Evolutionary conservation across 108 stramenopile genomes (phyloP).

Genomic region (Mayamaea pseudoterrestris): DNA sequence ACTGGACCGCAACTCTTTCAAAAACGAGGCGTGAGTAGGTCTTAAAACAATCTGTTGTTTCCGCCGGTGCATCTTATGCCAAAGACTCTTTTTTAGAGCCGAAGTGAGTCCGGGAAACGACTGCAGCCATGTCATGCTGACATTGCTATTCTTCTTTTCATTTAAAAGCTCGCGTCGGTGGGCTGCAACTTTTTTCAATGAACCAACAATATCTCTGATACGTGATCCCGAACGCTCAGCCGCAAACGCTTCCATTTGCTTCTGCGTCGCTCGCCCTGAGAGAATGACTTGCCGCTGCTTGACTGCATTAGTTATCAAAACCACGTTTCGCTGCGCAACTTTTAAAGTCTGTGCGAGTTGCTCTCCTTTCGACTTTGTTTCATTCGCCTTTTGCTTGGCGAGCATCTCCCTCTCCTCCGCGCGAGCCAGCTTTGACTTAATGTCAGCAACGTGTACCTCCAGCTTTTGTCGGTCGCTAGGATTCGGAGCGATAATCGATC

Average conservation of each 20-base stretch:
- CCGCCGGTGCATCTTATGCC: conserved; percentile 38
- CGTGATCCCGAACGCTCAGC: conserved; percentile 6
- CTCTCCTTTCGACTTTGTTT: conserved; percentile 12
- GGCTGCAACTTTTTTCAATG: conserved; percentile 22
- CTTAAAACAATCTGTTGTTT: conserved; percentile 37
- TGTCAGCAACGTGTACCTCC: conserved; percentile 7
- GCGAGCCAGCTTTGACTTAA: conserved; percentile 14
- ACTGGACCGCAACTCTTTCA: conserved; percentile 10
- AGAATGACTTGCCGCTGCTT: not conserved
- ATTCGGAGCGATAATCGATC: conserved; percentile 12
- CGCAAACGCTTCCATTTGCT: not conserved
- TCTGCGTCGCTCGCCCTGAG: not conserved
- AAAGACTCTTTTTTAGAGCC: conserved; percentile 27
- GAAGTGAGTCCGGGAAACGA: conserved; percentile 18
- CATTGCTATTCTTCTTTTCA: conserved; percentile 21
- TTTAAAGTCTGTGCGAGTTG: conserved; percentile 8
- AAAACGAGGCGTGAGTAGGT: conserved; percentile 15
- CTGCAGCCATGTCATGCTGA: conserved; percentile 25
- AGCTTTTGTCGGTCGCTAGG: conserved; percentile 26
- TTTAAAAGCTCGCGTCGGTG: conserved; percentile 27
- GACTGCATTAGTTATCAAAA: not conserved
- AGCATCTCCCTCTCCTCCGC: conserved; percentile 14
- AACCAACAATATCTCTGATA: conserved; percentile 20
- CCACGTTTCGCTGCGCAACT: not conserved
- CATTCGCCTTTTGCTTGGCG: conserved; percentile 5